Evolutionary conservation across 2,329 filamentous ascomycete species (phyloP), one percentile per base, ranked within the genome.

Genomic region (Trichothecium sympodiale): DNA sequence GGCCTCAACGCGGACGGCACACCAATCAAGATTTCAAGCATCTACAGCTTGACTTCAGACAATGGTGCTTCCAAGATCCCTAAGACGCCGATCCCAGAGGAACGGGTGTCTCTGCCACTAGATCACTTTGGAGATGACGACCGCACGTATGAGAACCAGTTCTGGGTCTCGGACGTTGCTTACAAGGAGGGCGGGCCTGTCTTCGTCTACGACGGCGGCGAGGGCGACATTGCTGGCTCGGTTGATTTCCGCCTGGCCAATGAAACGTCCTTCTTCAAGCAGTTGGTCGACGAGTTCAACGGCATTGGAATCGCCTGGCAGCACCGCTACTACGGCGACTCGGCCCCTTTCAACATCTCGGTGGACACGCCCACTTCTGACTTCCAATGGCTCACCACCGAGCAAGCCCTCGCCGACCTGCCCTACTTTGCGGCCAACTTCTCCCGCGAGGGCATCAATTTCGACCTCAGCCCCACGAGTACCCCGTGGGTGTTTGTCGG

Each of bases 401-500:
- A 50, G 25, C 46, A 54, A 33, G 44, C 50, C 4, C 43, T 56
- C 4, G 42, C 43, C 33, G 52, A 56, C 29, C 37, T 50, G 31
- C 45, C 46, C 3, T 47, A 50, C 34, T 54, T 55, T 38, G 52
- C 52, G 17, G 42, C 48, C 34, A 45, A 56, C 26, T 43, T 45
- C 34, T 25, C 20, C 20, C 20, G 20, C 20, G 43, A 45, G 37
- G 36, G 32, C 30, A 62, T 61, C 8, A 43, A 56, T 13, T 51
- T 68, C 10, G 54, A 59, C 1, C 67, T 65, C 38, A 62, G 64
- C 36, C 49, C 49, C 1, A 49, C 53, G 33, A 46, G 60, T 17
- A 62, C 65, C 12, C 67, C 69, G 0, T 73, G 69, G 68, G 58
- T 72, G n/a, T 50, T 69, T 23, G 52, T 63, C 16, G 68, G 68